These are phyloP conservation scores for Pistacia integerrima DNA, from an alignment of 345 rosid genomes.

Conservation along the genomic window DNA sequence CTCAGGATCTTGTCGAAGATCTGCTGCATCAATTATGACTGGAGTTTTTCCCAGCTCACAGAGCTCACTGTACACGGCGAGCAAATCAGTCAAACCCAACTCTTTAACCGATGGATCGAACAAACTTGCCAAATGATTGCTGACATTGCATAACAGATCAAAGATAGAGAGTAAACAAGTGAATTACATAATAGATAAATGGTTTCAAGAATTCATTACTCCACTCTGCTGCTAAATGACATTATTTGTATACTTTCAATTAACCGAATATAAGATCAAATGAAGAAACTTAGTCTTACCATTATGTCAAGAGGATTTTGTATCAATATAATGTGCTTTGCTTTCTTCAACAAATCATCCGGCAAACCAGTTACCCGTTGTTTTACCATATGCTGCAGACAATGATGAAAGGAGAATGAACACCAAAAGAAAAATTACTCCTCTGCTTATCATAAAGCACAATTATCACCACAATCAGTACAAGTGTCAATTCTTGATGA, in stretches of 20 bases:
- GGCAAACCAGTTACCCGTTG: constrained; percentile 62
- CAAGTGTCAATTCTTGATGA: not conserved
- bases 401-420: not conserved
- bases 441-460: not conserved
- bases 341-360: constrained; percentile 66
- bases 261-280: not conserved
- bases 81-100: constrained; percentile 70
- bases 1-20: constrained; percentile 83
- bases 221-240: not conserved
- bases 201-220: too few species aligned
- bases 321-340: constrained; percentile 80
- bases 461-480: not conserved
- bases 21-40: constrained; percentile 66
- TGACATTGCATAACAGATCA: constrained; percentile 34
- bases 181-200: not conserved
- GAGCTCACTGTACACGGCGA: constrained; percentile 69
- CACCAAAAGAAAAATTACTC: not conserved
- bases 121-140: constrained; percentile 76
- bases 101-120: constrained; percentile 74
- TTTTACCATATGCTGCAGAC: constrained; percentile 69
- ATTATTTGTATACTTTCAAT: not conserved
- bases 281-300: constrained; percentile 34
- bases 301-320: constrained; percentile 72
- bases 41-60: constrained; percentile 70
- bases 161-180: constrained; percentile 10